A percentile compares a stretch with the other conserved stretches of the same genome.
Conservation (phyloP, 129 eudicot species). For the Flaveria trinervia region DNA sequence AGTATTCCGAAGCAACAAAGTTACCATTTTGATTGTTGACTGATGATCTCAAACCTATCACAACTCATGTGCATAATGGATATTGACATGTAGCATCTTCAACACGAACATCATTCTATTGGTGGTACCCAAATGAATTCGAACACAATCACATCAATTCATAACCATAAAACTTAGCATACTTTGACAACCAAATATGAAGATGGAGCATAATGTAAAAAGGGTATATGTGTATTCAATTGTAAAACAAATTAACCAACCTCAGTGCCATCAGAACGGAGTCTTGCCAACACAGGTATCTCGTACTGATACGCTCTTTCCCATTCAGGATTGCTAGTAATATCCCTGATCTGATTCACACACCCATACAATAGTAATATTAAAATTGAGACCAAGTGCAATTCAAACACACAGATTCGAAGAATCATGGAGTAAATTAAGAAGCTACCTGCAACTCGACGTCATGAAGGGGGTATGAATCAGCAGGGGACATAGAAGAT, state of each 20-base stretch:
- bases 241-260: constrained; percentile 33
- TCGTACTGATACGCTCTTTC: constrained; percentile 87
- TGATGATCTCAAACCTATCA: background rate
- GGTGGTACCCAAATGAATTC: background rate
- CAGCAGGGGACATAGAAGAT: constrained; percentile 38
- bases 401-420: constrained; percentile 4
- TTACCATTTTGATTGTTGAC: background rate
- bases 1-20: background rate
- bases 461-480: constrained; percentile 52
- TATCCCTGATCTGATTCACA: constrained; percentile 68
- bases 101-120: background rate
- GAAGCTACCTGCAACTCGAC: constrained; percentile 66
- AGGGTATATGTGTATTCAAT: background rate
- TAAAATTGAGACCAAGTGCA: too few relatives aligned
- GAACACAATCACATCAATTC: background rate
- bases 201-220: background rate
- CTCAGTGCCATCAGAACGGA: constrained; percentile 87
- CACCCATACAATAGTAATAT: too few relatives aligned
- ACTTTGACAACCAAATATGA: background rate
- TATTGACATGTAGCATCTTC: background rate
- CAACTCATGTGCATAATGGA: too few relatives aligned
- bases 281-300: constrained; percentile 78
- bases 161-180: background rate
- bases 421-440: background rate
- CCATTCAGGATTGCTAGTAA: constrained; percentile 88